These are phyloP conservation scores for Pulveroboletus sp. DNA, from an alignment of 768 basidiomycete species.

Conservation along the genomic window DNA sequence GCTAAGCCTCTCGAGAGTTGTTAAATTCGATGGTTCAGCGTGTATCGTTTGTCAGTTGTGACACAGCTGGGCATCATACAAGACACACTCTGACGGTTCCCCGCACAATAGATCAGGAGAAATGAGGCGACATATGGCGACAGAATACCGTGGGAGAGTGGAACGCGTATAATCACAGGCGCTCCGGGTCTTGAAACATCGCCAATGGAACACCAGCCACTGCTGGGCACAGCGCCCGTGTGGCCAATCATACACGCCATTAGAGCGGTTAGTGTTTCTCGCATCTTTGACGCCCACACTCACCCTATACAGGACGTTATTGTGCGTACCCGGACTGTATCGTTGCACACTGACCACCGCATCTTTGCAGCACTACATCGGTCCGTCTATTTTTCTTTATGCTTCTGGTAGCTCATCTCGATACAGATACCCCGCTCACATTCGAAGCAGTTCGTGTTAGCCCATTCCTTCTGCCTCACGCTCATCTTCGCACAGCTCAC, in stretches of 20 bases:
- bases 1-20: too few species aligned
- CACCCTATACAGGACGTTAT: constrained; percentile 52
- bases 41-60: too few species aligned
- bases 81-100: too few species aligned
- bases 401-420: background rate
- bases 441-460: constrained; percentile 65
- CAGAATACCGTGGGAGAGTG: constrained; percentile 24
- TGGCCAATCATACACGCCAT: constrained; percentile 85
- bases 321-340: constrained; percentile 35
- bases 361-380: constrained; percentile 59
- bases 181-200: background rate
- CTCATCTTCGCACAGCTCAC: constrained; percentile 50
- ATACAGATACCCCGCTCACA: constrained; percentile 75
- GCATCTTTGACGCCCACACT: constrained; percentile 1
- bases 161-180: background rate
- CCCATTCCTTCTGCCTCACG: background rate
- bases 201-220: constrained; percentile 35
- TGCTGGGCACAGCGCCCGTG: constrained; percentile 57
- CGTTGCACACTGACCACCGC: constrained; percentile 4
- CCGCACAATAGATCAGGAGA: too few species aligned
- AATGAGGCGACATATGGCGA: too few species aligned
- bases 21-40: too few species aligned
- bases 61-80: too few species aligned
- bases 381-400: constrained; percentile 33
- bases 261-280: constrained; percentile 45